Percentiles rank a stretch among this genome's conserved stretches.
These are phyloP conservation scores for Phytophthora citrophthora DNA, from an alignment of 352 stramenopile species.

Conservation along the genomic window DNA sequence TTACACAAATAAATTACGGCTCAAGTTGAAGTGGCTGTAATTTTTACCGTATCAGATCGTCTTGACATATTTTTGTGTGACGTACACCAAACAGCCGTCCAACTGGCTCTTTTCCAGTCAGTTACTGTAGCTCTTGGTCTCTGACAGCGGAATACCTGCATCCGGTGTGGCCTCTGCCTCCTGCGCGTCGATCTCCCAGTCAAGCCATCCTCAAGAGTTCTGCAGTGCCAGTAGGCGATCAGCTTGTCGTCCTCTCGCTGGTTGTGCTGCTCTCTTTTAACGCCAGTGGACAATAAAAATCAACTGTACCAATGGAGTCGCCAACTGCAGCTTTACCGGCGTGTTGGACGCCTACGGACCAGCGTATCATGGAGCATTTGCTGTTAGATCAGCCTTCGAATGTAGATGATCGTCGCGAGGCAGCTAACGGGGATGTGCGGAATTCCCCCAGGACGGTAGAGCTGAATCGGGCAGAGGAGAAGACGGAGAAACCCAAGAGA, in stretches of 20 bases:
- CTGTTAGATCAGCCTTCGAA: constrained; percentile 37
- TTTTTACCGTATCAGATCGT: no score
- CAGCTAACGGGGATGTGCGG: constrained; percentile 4
- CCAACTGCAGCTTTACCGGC: constrained; percentile 19
- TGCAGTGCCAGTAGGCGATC: background rate
- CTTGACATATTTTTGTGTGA: background rate
- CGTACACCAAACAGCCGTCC: constrained; percentile 5
- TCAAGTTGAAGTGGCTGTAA: no score
- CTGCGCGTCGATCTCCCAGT: background rate
- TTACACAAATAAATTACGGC: no score
- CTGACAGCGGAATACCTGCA: background rate
- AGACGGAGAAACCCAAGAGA: constrained; percentile 3
- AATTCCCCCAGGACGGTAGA: constrained; percentile 20
- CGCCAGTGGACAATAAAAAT: background rate
- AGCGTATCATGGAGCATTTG: constrained; percentile 67
- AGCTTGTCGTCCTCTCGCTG: background rate
- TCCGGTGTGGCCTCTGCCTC: background rate
- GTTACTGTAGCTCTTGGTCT: background rate
- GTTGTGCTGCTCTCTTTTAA: background rate
- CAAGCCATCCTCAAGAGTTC: constrained; percentile 5
- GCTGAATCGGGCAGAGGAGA: constrained; percentile 14
- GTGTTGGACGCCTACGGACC: constrained; percentile 57
- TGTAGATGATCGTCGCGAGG: constrained; percentile 12
- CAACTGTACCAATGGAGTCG: no score
- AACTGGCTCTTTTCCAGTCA: constrained; percentile 19